Base-by-base conservation (phyloP, 768 basidiomycete genomes). In the Roridomyces roridus region DNA sequence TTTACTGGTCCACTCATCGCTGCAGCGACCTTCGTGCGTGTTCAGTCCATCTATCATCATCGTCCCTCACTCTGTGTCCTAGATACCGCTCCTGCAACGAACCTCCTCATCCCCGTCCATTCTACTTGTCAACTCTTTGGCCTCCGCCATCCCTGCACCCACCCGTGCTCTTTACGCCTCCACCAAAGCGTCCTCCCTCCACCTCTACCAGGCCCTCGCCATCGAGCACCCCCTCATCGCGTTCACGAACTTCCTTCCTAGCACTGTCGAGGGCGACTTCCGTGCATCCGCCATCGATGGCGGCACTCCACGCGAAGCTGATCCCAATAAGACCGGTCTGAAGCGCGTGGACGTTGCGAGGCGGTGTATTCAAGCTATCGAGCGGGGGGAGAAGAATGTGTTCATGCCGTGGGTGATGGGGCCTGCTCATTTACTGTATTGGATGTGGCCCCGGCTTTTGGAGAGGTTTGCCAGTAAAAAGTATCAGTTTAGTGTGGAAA, bases 101-200 rank as follows among this genome's bases (percentile, higher is more conserved):
- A 82, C 86, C 0, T 94, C 92, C 0, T 52, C 68, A 0, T 78
- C 83, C 0, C 94, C 94, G 0, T 84, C 91, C 0, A 78, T 96
- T 34, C 82, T 93, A 24, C 84, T 96, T 36, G 68, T 97, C 31
- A 92, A 92, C 8, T 90, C 88, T 25, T 75, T 89, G 3, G 95
- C 88, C 3, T 85, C 92, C 3, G 77, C 88, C 6, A 86, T 95
- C 31, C 91, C 95, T 3, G 85, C 94, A 0, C 95, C 95, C 1
- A 94, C 91, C 1, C 87, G 95, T 7, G 76, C 91, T 1, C 74
- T 98, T 31, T 98, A 98, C 68, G 85, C 82, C 0, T 85, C 93
- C 4, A 91, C 89, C 10, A 97, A 98, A 70, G 79, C 88, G 2
- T 90, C 94, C 0, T 85, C 89, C 1, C 81, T 92, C 25, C 60